Evolutionary conservation across 345 rosid species (phyloP).

Genomic region (Salix arbutifolia): DNA sequence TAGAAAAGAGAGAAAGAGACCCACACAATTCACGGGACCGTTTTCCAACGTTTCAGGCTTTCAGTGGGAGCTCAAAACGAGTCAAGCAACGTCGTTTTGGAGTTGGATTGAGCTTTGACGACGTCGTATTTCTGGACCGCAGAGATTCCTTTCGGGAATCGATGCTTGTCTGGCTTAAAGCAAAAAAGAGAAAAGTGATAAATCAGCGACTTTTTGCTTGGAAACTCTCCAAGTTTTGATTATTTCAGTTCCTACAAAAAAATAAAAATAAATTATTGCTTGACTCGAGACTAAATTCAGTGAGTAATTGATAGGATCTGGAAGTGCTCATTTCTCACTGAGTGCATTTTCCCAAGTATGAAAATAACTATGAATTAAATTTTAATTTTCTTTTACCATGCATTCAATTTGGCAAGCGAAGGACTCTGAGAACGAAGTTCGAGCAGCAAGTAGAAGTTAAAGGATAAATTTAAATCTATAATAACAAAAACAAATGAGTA

Average conservation of each 20-base stretch:
- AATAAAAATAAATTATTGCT: too few relatives aligned
- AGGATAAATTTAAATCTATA: too few relatives aligned
- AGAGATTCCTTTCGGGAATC: not conserved
- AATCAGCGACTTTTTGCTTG: conserved; percentile 6
- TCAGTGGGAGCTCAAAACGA: not conserved
- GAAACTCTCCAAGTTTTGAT: not conserved
- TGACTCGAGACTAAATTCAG: too few relatives aligned
- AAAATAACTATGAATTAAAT: too few relatives aligned
- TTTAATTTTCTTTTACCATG: too few relatives aligned
- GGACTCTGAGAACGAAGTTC: too few relatives aligned
- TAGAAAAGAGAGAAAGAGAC: not conserved
- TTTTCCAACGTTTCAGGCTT: conserved; percentile 2
- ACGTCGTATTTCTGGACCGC: not conserved
- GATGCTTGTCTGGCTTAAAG: conserved; percentile 4
- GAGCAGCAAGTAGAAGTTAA: too few relatives aligned
- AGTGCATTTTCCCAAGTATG: too few relatives aligned
- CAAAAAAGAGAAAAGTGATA: not conserved
- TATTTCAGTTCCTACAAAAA: not conserved
- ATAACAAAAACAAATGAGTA: too few relatives aligned
- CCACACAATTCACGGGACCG: not conserved
- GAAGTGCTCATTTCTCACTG: too few relatives aligned
- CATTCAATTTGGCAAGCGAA: too few relatives aligned
- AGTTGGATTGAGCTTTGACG: not conserved
- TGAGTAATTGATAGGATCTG: too few relatives aligned
- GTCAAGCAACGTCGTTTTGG: not conserved